Conservation (phyloP, 345 rosid species). For the Conringia planisiliqua region DNA sequence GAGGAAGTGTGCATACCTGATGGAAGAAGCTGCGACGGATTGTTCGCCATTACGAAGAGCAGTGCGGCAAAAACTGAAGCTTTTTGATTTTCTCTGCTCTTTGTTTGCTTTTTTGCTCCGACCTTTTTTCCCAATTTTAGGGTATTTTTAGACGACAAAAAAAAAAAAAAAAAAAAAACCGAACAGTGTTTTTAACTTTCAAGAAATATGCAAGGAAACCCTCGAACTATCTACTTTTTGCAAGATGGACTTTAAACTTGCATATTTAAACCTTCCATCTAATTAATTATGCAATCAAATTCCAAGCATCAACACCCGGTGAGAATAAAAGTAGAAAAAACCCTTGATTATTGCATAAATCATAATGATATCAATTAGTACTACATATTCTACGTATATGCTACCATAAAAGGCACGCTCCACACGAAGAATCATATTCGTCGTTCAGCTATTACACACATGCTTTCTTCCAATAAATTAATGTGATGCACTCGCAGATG, state of each 20-base stretch:
- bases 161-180: neutral
- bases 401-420: too few relatives aligned
- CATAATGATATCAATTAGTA: too few relatives aligned
- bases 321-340: too few relatives aligned
- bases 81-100: neutral
- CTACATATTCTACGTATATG: too few relatives aligned
- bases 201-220: neutral
- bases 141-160: neutral
- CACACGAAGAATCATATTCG: too few relatives aligned
- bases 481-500: too few relatives aligned
- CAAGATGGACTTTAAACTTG: neutral
- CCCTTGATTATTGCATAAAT: too few relatives aligned
- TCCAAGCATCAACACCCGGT: too few relatives aligned
- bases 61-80: slow-evolving; percentile 10
- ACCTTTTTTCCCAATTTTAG: slow-evolving; percentile 9
- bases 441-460: too few relatives aligned
- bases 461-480: too few relatives aligned
- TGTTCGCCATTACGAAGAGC: slow-evolving; percentile 49
- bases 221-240: neutral
- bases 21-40: slow-evolving; percentile 79
- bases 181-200: neutral
- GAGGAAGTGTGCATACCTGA: slow-evolving; percentile 38
- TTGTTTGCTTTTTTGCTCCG: neutral
- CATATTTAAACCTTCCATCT: neutral
- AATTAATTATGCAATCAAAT: too few relatives aligned